phyloP scores from a whole-genome alignment of 2,329 filamentous ascomycete genomes.

The Grosmannia serpens region DNA sequence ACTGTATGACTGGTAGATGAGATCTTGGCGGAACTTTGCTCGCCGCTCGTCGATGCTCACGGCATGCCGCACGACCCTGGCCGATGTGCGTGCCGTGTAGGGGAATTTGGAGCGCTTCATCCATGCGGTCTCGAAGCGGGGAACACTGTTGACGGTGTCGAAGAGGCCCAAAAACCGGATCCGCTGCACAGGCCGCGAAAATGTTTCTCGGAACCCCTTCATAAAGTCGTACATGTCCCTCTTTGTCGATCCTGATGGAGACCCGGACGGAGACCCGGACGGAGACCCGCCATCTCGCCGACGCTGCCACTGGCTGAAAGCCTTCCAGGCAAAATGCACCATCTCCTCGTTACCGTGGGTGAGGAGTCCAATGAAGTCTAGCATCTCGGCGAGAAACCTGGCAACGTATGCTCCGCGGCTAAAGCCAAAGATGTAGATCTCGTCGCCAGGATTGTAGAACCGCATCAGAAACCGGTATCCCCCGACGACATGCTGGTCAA shows the following conservation, averaged over 20 bases:
- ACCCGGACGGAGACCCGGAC: no score
- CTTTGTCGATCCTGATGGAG: background rate
- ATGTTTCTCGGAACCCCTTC: constrained; percentile 71
- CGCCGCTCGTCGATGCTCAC: constrained; percentile 61
- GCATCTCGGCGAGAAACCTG: constrained; percentile 70
- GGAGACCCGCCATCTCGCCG: constrained; percentile 29
- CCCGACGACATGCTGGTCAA: constrained; percentile 72
- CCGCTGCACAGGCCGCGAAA: constrained; percentile 60
- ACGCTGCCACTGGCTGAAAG: constrained; percentile 62
- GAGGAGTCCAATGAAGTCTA: constrained; percentile 70
- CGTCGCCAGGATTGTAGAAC: constrained; percentile 52
- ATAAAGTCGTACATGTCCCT: constrained; percentile 62
- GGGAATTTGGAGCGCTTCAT: constrained; percentile 73
- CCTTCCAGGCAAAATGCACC: constrained; percentile 75
- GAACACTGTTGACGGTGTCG: constrained; percentile 72
- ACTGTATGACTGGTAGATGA: constrained; percentile 42
- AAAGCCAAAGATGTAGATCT: constrained; percentile 66
- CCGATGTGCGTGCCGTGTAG: constrained; percentile 47
- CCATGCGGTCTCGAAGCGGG: constrained; percentile 62
- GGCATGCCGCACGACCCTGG: constrained; percentile 54
- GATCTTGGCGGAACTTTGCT: constrained; percentile 60
- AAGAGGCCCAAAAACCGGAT: constrained; percentile 72
- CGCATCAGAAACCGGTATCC: constrained; percentile 73
- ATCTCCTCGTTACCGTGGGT: constrained; percentile 78
- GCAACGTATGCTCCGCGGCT: constrained; percentile 63